Conservation (phyloP, 2,329 filamentous ascomycete species). For the Chaetothyriales sp. region DNA sequence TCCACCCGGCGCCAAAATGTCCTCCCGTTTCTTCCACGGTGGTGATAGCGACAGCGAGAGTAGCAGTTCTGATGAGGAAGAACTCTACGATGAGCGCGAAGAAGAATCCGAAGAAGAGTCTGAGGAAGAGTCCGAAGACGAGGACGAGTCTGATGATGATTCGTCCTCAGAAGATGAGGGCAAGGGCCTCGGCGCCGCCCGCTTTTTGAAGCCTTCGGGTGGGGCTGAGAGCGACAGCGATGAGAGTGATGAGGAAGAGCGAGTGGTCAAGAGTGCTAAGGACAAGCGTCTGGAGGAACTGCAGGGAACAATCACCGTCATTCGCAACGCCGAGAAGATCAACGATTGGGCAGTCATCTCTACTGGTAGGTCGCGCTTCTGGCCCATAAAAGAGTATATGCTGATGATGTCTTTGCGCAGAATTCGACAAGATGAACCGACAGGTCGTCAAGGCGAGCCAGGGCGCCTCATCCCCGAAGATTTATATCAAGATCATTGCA, state of each 20-base stretch:
- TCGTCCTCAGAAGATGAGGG: slow-evolving; percentile 37
- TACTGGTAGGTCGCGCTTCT: slow-evolving; percentile 45
- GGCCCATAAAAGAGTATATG: not conserved
- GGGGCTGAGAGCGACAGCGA: slow-evolving; percentile 58
- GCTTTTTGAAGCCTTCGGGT: slow-evolving; percentile 54
- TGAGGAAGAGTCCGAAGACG: slow-evolving; percentile 39
- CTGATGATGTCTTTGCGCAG: slow-evolving; percentile 31
- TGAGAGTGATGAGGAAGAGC: slow-evolving; percentile 72
- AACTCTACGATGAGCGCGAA: slow-evolving; percentile 68
- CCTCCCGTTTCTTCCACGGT: slow-evolving; percentile 95
- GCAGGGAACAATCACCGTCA: slow-evolving; percentile 72
- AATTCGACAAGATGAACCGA: slow-evolving; percentile 88
- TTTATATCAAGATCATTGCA: slow-evolving; percentile 82
- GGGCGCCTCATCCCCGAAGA: slow-evolving; percentile 66
- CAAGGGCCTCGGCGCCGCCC: slow-evolving; percentile 55
- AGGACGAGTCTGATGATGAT: slow-evolving; percentile 43
- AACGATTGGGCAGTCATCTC: slow-evolving; percentile 93
- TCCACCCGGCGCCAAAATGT: slow-evolving; percentile 47
- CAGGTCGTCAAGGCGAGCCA: slow-evolving; percentile 66
- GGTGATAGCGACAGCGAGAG: slow-evolving; percentile 91
- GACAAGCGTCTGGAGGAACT: slow-evolving; percentile 94
- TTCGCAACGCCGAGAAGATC: slow-evolving; percentile 95
- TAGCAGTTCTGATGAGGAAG: slow-evolving; percentile 86
- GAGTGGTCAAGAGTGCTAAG: slow-evolving; percentile 90
- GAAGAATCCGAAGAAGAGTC: slow-evolving; percentile 39